Evolutionary conservation across 352 stramenopile species (phyloP), one percentile per base, ranked within the genome.

Genomic region (Phytophthora foliorum): DNA sequence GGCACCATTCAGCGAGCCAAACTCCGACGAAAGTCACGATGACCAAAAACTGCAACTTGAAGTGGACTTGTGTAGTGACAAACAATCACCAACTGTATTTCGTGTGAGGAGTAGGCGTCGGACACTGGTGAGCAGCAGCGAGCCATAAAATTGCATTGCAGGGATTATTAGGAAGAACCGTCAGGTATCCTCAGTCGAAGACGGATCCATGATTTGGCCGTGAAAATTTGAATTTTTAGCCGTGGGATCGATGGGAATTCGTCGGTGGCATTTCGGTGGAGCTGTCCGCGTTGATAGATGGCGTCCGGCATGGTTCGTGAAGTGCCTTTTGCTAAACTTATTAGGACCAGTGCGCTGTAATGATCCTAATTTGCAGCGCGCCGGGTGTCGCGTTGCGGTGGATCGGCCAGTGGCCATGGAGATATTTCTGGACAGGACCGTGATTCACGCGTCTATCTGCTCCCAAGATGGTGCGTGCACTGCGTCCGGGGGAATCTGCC

Each of bases 1-100:
- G 24, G 36, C n/a, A 76, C 72, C 41, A 65, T 79, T 46, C 44
- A 60, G 51, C 70, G 66, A 19, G 58, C 70, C 9, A 57, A 53
- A 14, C 41, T 77, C 0, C 74, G 38, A 69, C n/a, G 19, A 7
- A 42, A 34, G 29, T 34, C 29, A 3, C 29, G 29, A 34, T 34
- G 7, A 32, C 25, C 25, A 29, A 29, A 29, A 29, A 6, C 25
- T 29, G 25, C 42, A 69, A 63, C 53, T 69, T 69, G 54, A 69
- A 64, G 62, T 64, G 62, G 16, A 2, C 21, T 22, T 22, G 17
- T 29, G 50, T 34, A 24, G 4, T 49, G n/a, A n/a, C n/a, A 49
- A 49, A 17, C n/a, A 49, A 27, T 2, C 36, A 42, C 19, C 36
- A 49, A 27, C 10, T 42, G 27, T 42, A 14, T 39, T 24, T 55